Conservation (phyloP, 2,329 filamentous ascomycete genomes). For the Pestalotiopsis fici region DNA sequence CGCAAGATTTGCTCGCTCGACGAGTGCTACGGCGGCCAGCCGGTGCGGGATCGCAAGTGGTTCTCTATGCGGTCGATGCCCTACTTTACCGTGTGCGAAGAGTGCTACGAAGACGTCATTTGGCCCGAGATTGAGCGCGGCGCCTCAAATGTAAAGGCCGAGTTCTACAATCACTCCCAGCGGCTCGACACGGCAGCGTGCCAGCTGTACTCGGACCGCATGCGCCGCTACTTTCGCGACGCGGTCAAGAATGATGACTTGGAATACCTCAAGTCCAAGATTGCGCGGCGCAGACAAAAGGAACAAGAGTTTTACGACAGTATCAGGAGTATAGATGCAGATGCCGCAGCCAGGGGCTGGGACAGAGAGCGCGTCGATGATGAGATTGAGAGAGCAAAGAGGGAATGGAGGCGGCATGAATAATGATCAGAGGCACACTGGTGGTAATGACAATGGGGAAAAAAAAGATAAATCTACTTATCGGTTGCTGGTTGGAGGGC, state of each 20-base stretch:
- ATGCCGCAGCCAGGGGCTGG: constrained; percentile 35
- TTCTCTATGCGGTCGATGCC: constrained; percentile 75
- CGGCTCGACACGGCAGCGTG: constrained; percentile 61
- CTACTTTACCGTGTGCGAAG: constrained; percentile 81
- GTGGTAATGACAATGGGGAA: background rate
- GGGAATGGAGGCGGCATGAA: constrained; percentile 62
- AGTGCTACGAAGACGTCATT: constrained; percentile 83
- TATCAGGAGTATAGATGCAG: constrained; percentile 43
- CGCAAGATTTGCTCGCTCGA: constrained; percentile 56
- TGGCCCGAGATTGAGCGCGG: constrained; percentile 62
- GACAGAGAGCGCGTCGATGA: constrained; percentile 39
- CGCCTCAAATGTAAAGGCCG: constrained; percentile 35
- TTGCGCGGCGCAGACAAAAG: constrained; percentile 59
- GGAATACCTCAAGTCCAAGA: constrained; percentile 57
- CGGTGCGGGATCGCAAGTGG: constrained; percentile 68
- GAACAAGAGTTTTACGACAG: constrained; percentile 61
- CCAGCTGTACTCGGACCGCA: constrained; percentile 78
- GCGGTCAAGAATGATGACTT: constrained; percentile 70
- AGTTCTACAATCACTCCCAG: constrained; percentile 65
- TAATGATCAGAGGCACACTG: constrained; percentile 18
- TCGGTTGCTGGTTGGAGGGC: background rate
- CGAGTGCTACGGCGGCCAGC: constrained; percentile 68
- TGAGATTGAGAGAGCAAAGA: constrained; percentile 49
- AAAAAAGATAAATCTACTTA: background rate
- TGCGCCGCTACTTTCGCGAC: constrained; percentile 72